phyloP scores from a whole-genome alignment of 495 filamentous ascomycete genomes.

The Annulohypoxylon nitens region DNA sequence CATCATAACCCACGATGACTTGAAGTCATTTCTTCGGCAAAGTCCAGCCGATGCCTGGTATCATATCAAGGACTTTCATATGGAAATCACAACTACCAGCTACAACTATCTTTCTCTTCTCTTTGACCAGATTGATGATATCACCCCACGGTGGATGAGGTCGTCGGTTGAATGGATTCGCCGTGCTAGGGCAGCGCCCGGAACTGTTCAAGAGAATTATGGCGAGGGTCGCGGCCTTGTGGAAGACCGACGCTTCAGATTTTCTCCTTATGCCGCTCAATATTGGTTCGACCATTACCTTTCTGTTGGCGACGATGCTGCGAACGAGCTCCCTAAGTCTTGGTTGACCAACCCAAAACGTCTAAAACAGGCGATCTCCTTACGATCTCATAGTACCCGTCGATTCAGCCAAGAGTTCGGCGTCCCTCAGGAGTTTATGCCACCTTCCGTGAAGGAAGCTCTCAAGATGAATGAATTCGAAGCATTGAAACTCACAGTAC shows the following conservation, averaged over 20 bases:
- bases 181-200: neutral
- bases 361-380: slow-evolving; percentile 7
- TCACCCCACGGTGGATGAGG: neutral
- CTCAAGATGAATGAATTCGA: slow-evolving; percentile 19
- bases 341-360: slow-evolving; percentile 6
- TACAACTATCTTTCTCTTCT: slow-evolving; percentile 29
- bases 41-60: slow-evolving; percentile 30
- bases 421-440: slow-evolving; percentile 7
- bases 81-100: slow-evolving; percentile 9
- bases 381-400: slow-evolving; percentile 1
- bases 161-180: neutral
- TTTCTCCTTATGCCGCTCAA: slow-evolving; percentile 14
- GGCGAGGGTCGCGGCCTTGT: neutral
- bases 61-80: slow-evolving; percentile 17
- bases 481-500: slow-evolving; percentile 8
- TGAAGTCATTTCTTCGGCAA: slow-evolving; percentile 15
- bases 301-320: neutral
- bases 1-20: slow-evolving; percentile 3
- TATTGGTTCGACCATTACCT: slow-evolving; percentile 33
- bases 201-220: neutral
- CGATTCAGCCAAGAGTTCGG: neutral
- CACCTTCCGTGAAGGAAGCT: slow-evolving; percentile 13
- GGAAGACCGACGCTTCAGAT: neutral
- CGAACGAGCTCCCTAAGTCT: neutral
- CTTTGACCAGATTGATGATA: neutral